A percentile compares a stretch with the other conserved stretches of the same genome.
Conservation (phyloP, 305 asterid species). For the Rubia tinctorum region DNA sequence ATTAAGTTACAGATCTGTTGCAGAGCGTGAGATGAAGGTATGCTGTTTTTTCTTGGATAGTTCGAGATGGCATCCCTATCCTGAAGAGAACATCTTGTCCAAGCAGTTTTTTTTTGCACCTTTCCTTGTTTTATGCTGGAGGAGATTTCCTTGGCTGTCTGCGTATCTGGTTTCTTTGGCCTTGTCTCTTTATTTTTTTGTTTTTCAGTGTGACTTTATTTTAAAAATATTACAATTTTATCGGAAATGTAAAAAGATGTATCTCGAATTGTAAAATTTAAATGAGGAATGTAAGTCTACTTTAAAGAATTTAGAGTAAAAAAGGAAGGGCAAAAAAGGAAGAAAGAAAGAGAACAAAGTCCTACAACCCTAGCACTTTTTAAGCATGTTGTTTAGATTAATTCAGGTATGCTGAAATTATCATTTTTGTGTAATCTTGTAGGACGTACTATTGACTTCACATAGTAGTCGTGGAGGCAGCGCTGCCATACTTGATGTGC, state of each 20-base stretch:
- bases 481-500: constrained; percentile 45
- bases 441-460: constrained; percentile 72
- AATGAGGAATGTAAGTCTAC: too few species aligned
- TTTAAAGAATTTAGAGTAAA: neutral
- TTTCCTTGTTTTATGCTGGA: neutral
- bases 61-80: neutral
- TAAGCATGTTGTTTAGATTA: neutral
- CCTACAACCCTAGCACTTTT: neutral
- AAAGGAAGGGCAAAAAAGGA: neutral
- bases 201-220: too few species aligned
- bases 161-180: neutral
- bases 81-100: neutral
- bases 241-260: neutral
- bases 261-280: neutral
- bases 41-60: constrained; percentile 7
- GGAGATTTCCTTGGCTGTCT: neutral
- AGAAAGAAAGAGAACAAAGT: neutral
- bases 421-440: constrained; percentile 20
- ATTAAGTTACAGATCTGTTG: constrained; percentile 77
- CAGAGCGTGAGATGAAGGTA: constrained; percentile 88
- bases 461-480: constrained; percentile 40
- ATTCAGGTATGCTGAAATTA: neutral
- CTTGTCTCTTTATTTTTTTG: too few species aligned
- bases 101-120: neutral
- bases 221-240: neutral